Percentiles rank a stretch among this genome's conserved stretches.
phyloP scores from a whole-genome alignment of 768 basidiomycete species.

The Candolleomyces efflorescens region DNA sequence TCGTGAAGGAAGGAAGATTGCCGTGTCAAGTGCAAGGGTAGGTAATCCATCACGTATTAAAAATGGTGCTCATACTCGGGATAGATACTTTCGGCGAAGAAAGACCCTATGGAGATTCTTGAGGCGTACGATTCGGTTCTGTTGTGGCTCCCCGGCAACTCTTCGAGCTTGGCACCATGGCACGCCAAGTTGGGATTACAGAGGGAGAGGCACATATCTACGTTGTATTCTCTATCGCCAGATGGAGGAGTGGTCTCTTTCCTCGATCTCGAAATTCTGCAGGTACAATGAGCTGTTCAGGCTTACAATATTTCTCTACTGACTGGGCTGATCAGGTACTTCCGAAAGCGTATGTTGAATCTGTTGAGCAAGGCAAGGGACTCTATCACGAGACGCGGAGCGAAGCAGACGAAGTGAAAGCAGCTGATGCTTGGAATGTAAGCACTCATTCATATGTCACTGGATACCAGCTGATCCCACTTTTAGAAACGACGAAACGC shows the following conservation, averaged over 20 bases:
- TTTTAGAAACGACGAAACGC: constrained; percentile 52
- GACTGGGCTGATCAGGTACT: constrained; percentile 42
- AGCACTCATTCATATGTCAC: constrained; percentile 12
- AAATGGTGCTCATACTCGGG: not conserved
- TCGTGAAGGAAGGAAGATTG: constrained; percentile 78
- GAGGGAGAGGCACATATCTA: constrained; percentile 60
- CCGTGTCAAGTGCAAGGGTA: constrained; percentile 75
- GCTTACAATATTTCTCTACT: no score
- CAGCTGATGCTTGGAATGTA: constrained; percentile 71
- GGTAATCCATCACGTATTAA: constrained; percentile 18
- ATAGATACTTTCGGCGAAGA: constrained; percentile 64
- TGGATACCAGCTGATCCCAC: no score
- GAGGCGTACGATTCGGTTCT: constrained; percentile 69
- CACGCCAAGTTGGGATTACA: constrained; percentile 83
- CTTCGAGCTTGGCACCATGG: constrained; percentile 84
- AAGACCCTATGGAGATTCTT: constrained; percentile 79
- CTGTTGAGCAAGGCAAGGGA: constrained; percentile 45
- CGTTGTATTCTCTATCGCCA: constrained; percentile 69
- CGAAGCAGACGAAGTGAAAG: constrained; percentile 61
- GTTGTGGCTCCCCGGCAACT: constrained; percentile 77
- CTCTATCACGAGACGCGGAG: constrained; percentile 58
- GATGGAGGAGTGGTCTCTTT: constrained; percentile 79
- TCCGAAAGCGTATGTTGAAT: constrained; percentile 80
- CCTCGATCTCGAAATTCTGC: constrained; percentile 70
- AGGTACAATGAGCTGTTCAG: constrained; percentile 32